Evolutionary conservation across 495 filamentous ascomycete species (phyloP), one percentile per base, ranked within the genome.

Genomic region (Aspergillus coremiiformis): DNA sequence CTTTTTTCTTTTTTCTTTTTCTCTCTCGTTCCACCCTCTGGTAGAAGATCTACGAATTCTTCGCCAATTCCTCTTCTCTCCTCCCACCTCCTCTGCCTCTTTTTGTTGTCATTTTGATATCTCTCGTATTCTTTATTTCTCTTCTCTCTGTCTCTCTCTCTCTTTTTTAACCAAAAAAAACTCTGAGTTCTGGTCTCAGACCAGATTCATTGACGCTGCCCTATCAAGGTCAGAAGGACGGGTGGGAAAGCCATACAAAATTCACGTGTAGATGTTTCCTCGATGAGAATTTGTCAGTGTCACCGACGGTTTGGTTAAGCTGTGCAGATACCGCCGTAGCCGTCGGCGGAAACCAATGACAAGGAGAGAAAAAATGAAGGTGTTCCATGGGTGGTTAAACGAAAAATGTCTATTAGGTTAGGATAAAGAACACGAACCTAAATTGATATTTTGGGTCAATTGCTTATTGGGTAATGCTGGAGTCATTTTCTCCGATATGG

Each of bases 401-500:
- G 26, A 37, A n/a, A 49, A 30, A 39, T 47, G 35, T 42, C 30
- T 22, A 35, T 27, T n/a, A 45, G 42, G 22, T 26, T 37, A 47
- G 27, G 43, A 52, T 27, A 30, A 46, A 46, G 22, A 47, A 47
- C 17, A 10, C 12, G 23, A 49, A 49, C 26, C 26, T 26, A 53
- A 20, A 23, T n/a, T 12, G 27, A 11, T 39, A 10, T 1, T 10
- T 27, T 19, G 33, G 20, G 23, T 5, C 15, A 32, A 15, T 22
- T 32, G 20, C 24, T 35, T n/a, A 50, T 57, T 49, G 45, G 52
- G 19, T 32, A 19, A 15, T 23, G 15, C 39, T n/a, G 46, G 46
- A 21, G 30, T 44, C 15, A 49, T 47, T 54, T 54, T 58, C 55
- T 58, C 55, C 51, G 51, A 58, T 15, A 50, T 54, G 32, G 42